Evolutionary conservation across 2,329 filamentous ascomycete genomes (phyloP), one percentile per base, ranked within the genome.

Genomic region (Ceratocystis huliohia): DNA sequence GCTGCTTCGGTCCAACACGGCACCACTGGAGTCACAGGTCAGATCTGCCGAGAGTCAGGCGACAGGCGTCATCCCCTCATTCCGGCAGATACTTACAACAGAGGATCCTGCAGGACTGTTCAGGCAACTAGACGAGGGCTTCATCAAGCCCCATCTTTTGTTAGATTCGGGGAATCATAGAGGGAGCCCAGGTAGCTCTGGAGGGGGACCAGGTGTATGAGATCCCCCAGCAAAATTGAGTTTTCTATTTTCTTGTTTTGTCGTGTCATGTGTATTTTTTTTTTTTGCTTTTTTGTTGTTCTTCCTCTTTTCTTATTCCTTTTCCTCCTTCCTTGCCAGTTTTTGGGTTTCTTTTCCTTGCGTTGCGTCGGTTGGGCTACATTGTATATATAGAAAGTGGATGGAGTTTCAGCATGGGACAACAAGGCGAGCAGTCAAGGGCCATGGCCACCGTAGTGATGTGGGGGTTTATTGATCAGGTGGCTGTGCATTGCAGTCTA

Each of bases 81-180:
- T 96, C 67, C 85, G 86, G 66, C 88, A 93, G 73, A 79, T 99
- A 7, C 85, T 96, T 70, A 89, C 88, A 17, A 83, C 88, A 0
- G 91, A 96, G 63, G 94, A 99, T 74, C 91, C 95, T 57, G 88
- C 89, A 8, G 91, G 88, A 59, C 84, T 95, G 77, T 96, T 99
- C 75, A 87, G 86, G 70, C 92, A 96, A 76, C 79, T 99, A 68
- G 94, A 99, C 74, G 94, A 99, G 75, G 91, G 92, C 68, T 96
- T 91, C 74, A 92, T 97, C 76, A 97, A 97, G 79, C 93, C 93
- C 20, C 89, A 87, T 73, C 77, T 97, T 66, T 76, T 97, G 70
- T 81, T 97, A 22, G 92, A 96, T 76, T 66, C 66, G 15, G 66
- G 64, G 28, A 67, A 28, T 59, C 63, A 68, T 53, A 63, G 63